These are phyloP conservation scores for Combretum micranthum DNA, from an alignment of 345 rosid species.

Conservation along the genomic window DNA sequence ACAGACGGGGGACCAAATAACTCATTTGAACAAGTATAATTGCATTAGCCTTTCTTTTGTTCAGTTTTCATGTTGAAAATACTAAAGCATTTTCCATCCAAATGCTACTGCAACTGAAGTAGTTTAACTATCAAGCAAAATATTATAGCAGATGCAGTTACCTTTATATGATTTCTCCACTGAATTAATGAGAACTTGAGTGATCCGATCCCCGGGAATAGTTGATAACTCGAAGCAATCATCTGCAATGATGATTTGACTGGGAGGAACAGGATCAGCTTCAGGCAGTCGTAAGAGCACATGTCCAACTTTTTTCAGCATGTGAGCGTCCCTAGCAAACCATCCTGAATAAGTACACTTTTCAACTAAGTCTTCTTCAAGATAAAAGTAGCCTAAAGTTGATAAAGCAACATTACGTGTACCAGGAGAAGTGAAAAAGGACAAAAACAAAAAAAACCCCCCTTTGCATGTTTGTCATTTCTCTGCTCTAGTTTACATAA, in stretches of 20 bases:
- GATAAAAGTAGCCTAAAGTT: neutral
- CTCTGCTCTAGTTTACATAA: too few relatives aligned
- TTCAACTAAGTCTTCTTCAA: slow-evolving; percentile 4
- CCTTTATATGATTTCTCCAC: slow-evolving; percentile 60
- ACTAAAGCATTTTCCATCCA: too few relatives aligned
- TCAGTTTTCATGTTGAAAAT: too few relatives aligned
- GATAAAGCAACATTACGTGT: neutral
- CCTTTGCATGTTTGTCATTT: too few relatives aligned
- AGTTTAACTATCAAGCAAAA: neutral
- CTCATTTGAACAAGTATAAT: neutral
- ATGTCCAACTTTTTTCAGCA: slow-evolving; percentile 55
- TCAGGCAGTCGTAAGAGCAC: slow-evolving; percentile 47
- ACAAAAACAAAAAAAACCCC: too few relatives aligned
- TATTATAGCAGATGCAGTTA: slow-evolving; percentile 12
- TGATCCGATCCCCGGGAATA: slow-evolving; percentile 42
- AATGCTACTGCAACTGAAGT: too few relatives aligned
- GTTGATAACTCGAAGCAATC: slow-evolving; percentile 68
- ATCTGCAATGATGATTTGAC: slow-evolving; percentile 48
- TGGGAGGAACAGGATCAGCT: slow-evolving; percentile 26
- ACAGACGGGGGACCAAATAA: neutral
- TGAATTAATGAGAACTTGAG: slow-evolving; percentile 43
- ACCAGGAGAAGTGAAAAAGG: neutral
- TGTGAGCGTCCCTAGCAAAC: slow-evolving; percentile 75
- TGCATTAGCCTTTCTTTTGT: too few relatives aligned
- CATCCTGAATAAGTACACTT: slow-evolving; percentile 46